Percentiles rank a stretch among this genome's conserved stretches.
These are phyloP conservation scores for Sporothrix inflata DNA, from an alignment of 2,329 filamentous ascomycete species.

Conservation along the genomic window DNA sequence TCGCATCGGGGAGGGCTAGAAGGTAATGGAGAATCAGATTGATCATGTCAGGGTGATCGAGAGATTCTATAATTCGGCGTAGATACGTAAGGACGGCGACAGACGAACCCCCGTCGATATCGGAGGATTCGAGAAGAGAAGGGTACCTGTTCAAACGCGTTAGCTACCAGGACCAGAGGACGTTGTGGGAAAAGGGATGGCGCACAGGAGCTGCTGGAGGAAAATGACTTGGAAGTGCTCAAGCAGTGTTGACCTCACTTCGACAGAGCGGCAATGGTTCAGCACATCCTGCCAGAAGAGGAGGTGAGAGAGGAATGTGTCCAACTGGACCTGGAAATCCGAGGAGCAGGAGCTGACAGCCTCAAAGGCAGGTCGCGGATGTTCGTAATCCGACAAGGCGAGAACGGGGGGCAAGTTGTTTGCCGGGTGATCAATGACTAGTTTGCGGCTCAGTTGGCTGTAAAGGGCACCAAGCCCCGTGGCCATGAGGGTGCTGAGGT, in stretches of 20 bases:
- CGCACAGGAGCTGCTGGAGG: constrained; percentile 78
- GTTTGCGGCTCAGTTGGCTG: constrained; percentile 71
- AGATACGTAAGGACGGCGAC: constrained; percentile 95
- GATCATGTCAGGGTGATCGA: constrained; percentile 92
- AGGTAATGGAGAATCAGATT: constrained; percentile 93
- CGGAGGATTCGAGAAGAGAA: constrained; percentile 92
- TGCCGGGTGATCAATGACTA: constrained; percentile 76
- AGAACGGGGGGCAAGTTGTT: constrained; percentile 81
- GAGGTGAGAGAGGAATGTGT: constrained; percentile 92
- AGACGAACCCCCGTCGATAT: constrained; percentile 94
- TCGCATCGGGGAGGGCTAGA: constrained; percentile 72
- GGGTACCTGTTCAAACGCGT: constrained; percentile 61
- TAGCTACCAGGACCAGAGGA: not conserved
- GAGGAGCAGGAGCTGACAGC: constrained; percentile 74
- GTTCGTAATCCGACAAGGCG: constrained; percentile 84
- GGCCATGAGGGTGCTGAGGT: constrained; percentile 95
- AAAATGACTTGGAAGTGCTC: constrained; percentile 98
- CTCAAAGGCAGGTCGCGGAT: constrained; percentile 69
- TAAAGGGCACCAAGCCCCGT: constrained; percentile 83
- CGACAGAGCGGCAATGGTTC: constrained; percentile 88
- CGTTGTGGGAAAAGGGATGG: too few relatives aligned
- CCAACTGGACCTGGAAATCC: constrained; percentile 82
- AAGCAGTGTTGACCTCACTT: constrained; percentile 88
- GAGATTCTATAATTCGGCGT: constrained; percentile 82
- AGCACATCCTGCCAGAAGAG: constrained; percentile 98